These are phyloP conservation scores for Fomitopsis schrenkii DNA, from an alignment of 1,284 basidiomycete genomes.

Conservation along the genomic window DNA sequence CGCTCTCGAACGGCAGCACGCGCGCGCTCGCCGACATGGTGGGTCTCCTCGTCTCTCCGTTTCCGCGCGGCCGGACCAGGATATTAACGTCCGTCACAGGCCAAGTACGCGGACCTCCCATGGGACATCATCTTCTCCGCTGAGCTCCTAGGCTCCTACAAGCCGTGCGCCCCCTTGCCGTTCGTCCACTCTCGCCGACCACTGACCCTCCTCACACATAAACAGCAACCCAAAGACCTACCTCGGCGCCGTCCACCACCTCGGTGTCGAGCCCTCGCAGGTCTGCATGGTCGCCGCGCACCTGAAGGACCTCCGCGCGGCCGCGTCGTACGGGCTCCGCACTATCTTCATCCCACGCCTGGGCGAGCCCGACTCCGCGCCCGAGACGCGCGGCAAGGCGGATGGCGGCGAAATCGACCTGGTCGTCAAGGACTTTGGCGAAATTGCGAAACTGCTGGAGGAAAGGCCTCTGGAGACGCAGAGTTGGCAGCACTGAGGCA, in stretches of 20 bases:
- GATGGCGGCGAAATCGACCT: slow-evolving; percentile 29
- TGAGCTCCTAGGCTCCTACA: slow-evolving; percentile 56
- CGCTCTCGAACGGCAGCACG: slow-evolving; percentile 62
- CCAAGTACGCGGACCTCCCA: slow-evolving; percentile 53
- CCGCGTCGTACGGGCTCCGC: slow-evolving; percentile 48
- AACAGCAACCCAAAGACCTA: slow-evolving; percentile 50
- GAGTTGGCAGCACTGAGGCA: not conserved
- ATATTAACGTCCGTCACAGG: slow-evolving; percentile 29
- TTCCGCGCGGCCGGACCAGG: not conserved
- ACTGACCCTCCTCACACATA: not conserved
- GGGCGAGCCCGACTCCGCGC: slow-evolving; percentile 34
- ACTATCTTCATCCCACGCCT: slow-evolving; percentile 51
- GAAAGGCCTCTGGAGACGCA: not conserved
- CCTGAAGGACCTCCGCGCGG: slow-evolving; percentile 50
- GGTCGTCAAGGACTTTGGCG: slow-evolving; percentile 24
- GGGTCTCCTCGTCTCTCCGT: slow-evolving; percentile 2
- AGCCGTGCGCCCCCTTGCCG: slow-evolving; percentile 41
- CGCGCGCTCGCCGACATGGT: slow-evolving; percentile 60
- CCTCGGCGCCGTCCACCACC: slow-evolving; percentile 42
- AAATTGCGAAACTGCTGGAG: slow-evolving; percentile 17
- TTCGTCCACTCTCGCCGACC: not conserved
- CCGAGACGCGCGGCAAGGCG: slow-evolving; percentile 18
- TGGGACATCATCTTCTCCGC: slow-evolving; percentile 62
- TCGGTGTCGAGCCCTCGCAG: slow-evolving; percentile 39
- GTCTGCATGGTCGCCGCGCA: slow-evolving; percentile 65